Percentiles rank a stretch among this genome's conserved stretches.
Evolutionary conservation across 345 rosid genomes (phyloP).

Genomic region (Bruguiera sexangula): DNA sequence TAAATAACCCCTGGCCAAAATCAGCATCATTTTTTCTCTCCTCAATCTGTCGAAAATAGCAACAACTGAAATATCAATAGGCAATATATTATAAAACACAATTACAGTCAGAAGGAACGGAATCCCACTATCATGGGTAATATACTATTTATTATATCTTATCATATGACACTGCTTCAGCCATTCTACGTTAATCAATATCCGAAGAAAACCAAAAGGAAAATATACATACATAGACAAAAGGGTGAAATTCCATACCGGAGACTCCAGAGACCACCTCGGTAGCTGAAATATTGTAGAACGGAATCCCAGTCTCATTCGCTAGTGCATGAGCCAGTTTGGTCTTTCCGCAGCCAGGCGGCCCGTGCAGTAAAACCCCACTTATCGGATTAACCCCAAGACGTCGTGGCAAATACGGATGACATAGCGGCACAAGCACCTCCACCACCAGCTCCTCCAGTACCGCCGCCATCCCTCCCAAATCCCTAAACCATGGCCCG

Average conservation of each 20-base stretch:
- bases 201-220: too few relatives aligned
- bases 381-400: slow-evolving; percentile 65
- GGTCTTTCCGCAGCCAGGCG: slow-evolving; percentile 86
- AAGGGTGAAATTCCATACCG: slow-evolving; percentile 34
- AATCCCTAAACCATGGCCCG: slow-evolving; percentile 73
- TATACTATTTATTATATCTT: too few relatives aligned
- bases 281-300: slow-evolving; percentile 81
- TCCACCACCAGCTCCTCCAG: slow-evolving; percentile 71
- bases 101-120: too few relatives aligned
- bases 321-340: slow-evolving; percentile 76
- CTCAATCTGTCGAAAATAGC: too few relatives aligned
- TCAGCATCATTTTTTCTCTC: too few relatives aligned
- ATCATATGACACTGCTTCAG: too few relatives aligned
- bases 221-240: background rate
- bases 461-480: slow-evolving; percentile 67
- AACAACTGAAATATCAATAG: too few relatives aligned
- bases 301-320: slow-evolving; percentile 74
- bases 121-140: too few relatives aligned
- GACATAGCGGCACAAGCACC: slow-evolving; percentile 68
- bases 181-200: too few relatives aligned
- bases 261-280: slow-evolving; percentile 83
- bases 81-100: too few relatives aligned
- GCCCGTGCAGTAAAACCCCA: slow-evolving; percentile 78
- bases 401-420: slow-evolving; percentile 54
- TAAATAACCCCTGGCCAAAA: too few relatives aligned